Evolutionary conservation across 2,329 filamentous ascomycete species (phyloP).

Genomic region (Aspergillus sp.): DNA sequence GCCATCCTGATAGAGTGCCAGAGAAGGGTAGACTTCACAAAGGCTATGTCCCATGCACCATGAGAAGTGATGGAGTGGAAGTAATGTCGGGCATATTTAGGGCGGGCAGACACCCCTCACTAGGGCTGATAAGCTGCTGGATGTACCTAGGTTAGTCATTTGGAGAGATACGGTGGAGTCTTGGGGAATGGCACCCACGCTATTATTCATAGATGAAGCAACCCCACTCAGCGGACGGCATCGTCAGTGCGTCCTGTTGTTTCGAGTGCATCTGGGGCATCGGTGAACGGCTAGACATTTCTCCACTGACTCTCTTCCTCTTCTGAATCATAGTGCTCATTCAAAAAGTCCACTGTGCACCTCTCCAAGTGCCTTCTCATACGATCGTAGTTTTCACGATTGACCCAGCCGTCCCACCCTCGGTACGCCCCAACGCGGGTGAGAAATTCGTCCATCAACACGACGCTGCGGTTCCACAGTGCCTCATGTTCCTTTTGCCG

Average conservation of each 20-base stretch:
- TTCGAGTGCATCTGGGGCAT: background rate
- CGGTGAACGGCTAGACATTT: background rate
- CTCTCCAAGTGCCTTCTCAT: background rate
- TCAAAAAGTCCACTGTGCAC: background rate
- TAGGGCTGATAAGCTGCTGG: background rate
- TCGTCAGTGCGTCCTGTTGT: too few relatives aligned
- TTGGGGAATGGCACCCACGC: too few relatives aligned
- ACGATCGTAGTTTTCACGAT: background rate
- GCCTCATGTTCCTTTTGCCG: background rate
- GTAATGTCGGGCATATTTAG: background rate
- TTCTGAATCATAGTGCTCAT: background rate
- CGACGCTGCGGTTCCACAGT: background rate
- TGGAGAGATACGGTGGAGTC: too few relatives aligned
- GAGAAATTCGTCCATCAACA: conserved; percentile 1
- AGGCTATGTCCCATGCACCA: background rate
- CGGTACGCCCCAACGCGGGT: background rate
- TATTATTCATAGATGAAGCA: background rate
- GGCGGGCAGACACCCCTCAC: background rate
- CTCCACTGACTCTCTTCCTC: conserved; percentile 1
- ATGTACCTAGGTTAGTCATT: background rate
- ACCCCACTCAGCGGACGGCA: too few relatives aligned
- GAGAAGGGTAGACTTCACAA: background rate
- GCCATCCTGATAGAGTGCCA: background rate
- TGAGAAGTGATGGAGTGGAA: too few relatives aligned
- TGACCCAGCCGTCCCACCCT: conserved; percentile 5